phyloP scores from a whole-genome alignment of 2,329 filamentous ascomycete genomes.

The Fusarium fracticaudum region DNA sequence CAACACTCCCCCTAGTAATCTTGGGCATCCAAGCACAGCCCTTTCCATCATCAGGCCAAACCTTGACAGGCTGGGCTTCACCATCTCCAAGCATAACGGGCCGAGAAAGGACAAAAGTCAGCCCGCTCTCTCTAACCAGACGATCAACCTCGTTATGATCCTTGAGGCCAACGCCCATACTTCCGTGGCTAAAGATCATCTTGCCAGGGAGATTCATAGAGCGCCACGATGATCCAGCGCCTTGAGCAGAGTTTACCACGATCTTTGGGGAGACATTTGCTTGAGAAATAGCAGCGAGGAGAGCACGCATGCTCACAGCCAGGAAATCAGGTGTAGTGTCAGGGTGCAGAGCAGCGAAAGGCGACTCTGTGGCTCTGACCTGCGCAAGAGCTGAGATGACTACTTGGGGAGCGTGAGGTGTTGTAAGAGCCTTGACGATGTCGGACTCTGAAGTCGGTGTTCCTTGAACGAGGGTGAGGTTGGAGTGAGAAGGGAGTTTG shows the following conservation, averaged over 20 bases:
- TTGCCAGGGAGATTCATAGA: constrained; percentile 22
- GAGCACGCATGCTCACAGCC: constrained; percentile 9
- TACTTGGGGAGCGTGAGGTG: background rate
- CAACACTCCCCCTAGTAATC: constrained; percentile 15
- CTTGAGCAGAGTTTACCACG: constrained; percentile 14
- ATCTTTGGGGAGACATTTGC: background rate
- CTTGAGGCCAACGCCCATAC: constrained; percentile 11
- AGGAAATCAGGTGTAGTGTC: constrained; percentile 21
- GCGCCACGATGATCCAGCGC: background rate
- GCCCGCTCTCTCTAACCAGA: background rate
- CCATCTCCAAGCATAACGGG: constrained; percentile 21
- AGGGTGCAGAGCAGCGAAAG: constrained; percentile 6
- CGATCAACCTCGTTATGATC: constrained; percentile 24
- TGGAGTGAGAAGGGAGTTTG: background rate
- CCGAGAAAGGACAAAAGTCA: constrained; percentile 11
- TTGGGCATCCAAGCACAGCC: constrained; percentile 32
- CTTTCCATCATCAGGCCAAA: constrained; percentile 29
- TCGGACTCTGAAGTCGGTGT: constrained; percentile 18
- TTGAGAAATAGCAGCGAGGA: background rate
- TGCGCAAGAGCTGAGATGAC: constrained; percentile 19
- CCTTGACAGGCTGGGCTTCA: background rate
- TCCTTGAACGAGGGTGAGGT: constrained; percentile 15
- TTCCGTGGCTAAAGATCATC: constrained; percentile 26
- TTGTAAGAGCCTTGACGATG: background rate
- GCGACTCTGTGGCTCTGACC: constrained; percentile 8